Percentiles rank a stretch among this genome's conserved stretches.
Evolutionary conservation across 768 basidiomycete species (phyloP).

Genomic region (Serendipita vermifera): DNA sequence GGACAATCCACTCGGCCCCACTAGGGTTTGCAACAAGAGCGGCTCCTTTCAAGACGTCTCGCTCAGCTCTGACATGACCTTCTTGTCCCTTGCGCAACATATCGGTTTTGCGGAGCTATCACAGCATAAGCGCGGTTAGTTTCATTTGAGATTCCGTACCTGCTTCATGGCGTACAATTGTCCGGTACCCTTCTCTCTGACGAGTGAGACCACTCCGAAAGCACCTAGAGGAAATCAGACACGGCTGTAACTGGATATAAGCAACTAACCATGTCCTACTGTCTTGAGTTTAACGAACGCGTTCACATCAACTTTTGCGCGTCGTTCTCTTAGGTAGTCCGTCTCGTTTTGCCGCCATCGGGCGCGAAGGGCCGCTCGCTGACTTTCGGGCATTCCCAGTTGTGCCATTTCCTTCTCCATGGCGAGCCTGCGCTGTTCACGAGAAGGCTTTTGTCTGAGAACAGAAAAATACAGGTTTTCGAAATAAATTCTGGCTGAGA

Average conservation of each 20-base stretch:
- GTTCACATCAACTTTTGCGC: constrained; percentile 69
- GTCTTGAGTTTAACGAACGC: constrained; percentile 85
- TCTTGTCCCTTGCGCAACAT: constrained; percentile 96
- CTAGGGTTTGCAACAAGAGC: constrained; percentile 61
- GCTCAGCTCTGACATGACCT: constrained; percentile 91
- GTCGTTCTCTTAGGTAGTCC: constrained; percentile 71
- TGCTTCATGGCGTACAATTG: constrained; percentile 94
- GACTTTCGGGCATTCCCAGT: constrained; percentile 54
- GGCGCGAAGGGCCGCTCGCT: constrained; percentile 57
- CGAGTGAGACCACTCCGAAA: constrained; percentile 91
- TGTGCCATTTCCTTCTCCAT: constrained; percentile 79
- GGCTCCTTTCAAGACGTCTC: constrained; percentile 85
- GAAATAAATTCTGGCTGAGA: constrained; percentile 86
- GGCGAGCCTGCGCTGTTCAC: constrained; percentile 71
- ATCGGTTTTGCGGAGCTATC: constrained; percentile 72
- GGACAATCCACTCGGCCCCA: constrained; percentile 87
- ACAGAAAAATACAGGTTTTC: constrained; percentile 81
- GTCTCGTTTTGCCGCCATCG: constrained; percentile 84
- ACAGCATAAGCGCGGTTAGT: constrained; percentile 14
- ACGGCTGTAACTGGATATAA: constrained; percentile 15
- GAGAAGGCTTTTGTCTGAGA: constrained; percentile 69
- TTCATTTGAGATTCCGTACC: constrained; percentile 32
- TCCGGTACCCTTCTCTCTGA: constrained; percentile 66
- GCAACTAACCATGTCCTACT: constrained; percentile 70
- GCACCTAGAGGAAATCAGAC: constrained; percentile 42